Percentiles rank a stretch among this genome's conserved stretches.
These are phyloP conservation scores for Talaromyces funiculosus DNA, from an alignment of 2,329 filamentous ascomycete species.

Conservation along the genomic window DNA sequence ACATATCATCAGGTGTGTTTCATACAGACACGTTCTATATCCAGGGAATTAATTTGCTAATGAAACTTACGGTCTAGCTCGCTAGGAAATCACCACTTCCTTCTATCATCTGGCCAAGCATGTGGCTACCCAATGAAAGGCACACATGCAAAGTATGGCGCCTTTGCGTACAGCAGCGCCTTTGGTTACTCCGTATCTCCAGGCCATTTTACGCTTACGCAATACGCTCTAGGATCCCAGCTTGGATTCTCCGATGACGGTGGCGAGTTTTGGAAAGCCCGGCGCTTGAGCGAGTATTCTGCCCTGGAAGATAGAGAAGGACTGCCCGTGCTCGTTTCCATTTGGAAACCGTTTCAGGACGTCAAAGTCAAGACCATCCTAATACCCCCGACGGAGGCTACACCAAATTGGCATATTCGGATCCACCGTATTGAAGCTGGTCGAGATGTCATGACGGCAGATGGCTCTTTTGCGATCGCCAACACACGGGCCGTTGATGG, in stretches of 20 bases:
- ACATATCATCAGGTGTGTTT: not conserved
- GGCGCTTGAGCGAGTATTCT: not conserved
- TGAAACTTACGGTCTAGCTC: not conserved
- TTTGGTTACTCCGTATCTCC: constrained; percentile 43
- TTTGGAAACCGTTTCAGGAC: not conserved
- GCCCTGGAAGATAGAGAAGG: not conserved
- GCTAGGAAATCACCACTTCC: constrained; percentile 14
- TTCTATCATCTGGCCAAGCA: constrained; percentile 18
- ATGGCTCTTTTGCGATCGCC: not conserved
- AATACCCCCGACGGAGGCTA: not conserved
- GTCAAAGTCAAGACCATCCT: not conserved
- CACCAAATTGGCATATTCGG: constrained; percentile 1
- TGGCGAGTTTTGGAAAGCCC: not conserved
- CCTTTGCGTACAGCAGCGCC: constrained; percentile 45
- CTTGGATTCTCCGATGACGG: not conserved
- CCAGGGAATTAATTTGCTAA: no score
- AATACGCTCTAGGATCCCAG: not conserved
- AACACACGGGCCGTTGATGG: not conserved
- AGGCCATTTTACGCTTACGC: constrained; percentile 16
- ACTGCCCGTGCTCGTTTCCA: not conserved
- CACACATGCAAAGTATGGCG: constrained; percentile 41
- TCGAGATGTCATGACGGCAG: not conserved
- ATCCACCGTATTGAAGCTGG: not conserved
- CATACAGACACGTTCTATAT: no score
- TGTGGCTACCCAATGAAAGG: constrained; percentile 16